phyloP scores from a whole-genome alignment of 192 early-diverging fungal species.

The Lobosporangium transversale region DNA sequence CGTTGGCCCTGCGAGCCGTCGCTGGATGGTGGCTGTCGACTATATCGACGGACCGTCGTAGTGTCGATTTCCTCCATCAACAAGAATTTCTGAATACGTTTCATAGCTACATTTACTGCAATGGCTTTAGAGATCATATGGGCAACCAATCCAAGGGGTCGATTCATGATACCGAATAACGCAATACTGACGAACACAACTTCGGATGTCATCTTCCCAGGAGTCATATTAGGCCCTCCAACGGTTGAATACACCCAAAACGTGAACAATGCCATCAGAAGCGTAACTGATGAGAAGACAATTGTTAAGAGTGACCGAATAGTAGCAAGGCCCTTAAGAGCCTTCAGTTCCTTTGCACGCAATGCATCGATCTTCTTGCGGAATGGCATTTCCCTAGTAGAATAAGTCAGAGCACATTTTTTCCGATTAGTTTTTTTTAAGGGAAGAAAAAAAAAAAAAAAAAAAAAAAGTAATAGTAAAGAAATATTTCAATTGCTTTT shows the following conservation, averaged over 20 bases:
- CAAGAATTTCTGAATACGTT: conserved; percentile 60
- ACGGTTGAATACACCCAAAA: conserved; percentile 23
- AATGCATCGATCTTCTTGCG: conserved; percentile 20
- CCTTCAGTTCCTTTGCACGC: conserved; percentile 24
- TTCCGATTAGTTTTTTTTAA: neutral
- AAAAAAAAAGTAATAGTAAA: neutral
- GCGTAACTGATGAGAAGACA: conserved; percentile 39
- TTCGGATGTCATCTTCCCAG: conserved; percentile 30
- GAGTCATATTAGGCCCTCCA: conserved; percentile 38
- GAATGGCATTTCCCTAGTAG: conserved; percentile 34
- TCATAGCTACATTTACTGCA: conserved; percentile 65
- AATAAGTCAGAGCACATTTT: neutral
- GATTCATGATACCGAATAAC: conserved; percentile 69
- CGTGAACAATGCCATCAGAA: conserved; percentile 34
- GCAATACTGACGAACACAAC: conserved; percentile 73
- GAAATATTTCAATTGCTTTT: neutral
- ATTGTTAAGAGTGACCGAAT: conserved; percentile 25
- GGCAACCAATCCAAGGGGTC: conserved; percentile 63
- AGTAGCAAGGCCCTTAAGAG: conserved; percentile 23
- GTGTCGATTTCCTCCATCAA: conserved; percentile 48
- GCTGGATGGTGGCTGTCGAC: conserved; percentile 26
- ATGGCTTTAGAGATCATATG: conserved; percentile 66
- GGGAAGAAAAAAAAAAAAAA: too few species aligned
- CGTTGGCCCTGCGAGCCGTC: too few species aligned
- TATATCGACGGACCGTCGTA: conserved; percentile 17